phyloP scores from a whole-genome alignment of 495 filamentous ascomycete genomes.

The Penicillium chermesinum region DNA sequence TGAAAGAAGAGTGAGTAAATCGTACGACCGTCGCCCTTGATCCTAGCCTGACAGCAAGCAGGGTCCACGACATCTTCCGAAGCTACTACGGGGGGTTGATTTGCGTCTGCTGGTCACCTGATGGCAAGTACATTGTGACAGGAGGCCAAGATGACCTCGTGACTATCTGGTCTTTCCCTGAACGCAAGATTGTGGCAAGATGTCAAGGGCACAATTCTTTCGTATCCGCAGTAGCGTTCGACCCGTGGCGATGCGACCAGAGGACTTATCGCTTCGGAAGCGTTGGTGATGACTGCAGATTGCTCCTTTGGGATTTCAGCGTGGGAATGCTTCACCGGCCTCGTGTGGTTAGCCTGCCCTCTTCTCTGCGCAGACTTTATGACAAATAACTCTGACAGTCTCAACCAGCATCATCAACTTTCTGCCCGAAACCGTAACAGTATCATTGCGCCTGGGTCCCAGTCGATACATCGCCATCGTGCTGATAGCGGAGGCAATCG shows the following conservation, averaged over 20 bases:
- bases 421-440: constrained; percentile 37
- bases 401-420: constrained; percentile 47
- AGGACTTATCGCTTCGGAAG: constrained; percentile 91
- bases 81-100: constrained; percentile 90
- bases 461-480: constrained; percentile 68
- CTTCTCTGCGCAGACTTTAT: neutral
- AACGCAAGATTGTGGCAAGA: constrained; percentile 78
- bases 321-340: constrained; percentile 93
- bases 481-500: constrained; percentile 57
- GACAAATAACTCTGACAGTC: constrained; percentile 12
- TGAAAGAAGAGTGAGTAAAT: constrained; percentile 78
- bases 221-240: constrained; percentile 90
- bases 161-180: constrained; percentile 85
- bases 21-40: neutral
- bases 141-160: constrained; percentile 95
- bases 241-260: constrained; percentile 94
- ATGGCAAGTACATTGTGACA: constrained; percentile 91
- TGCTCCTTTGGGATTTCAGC: constrained; percentile 95
- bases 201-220: constrained; percentile 94
- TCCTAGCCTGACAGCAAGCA: constrained; percentile 29
- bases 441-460: constrained; percentile 40
- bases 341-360: constrained; percentile 58
- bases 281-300: constrained; percentile 86
- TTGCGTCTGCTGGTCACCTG: constrained; percentile 95
- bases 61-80: constrained; percentile 76